Evolutionary conservation across 2,329 filamentous ascomycete genomes (phyloP), one percentile per base, ranked within the genome.

Genomic region (Hymenoscyphus fraxineus): DNA sequence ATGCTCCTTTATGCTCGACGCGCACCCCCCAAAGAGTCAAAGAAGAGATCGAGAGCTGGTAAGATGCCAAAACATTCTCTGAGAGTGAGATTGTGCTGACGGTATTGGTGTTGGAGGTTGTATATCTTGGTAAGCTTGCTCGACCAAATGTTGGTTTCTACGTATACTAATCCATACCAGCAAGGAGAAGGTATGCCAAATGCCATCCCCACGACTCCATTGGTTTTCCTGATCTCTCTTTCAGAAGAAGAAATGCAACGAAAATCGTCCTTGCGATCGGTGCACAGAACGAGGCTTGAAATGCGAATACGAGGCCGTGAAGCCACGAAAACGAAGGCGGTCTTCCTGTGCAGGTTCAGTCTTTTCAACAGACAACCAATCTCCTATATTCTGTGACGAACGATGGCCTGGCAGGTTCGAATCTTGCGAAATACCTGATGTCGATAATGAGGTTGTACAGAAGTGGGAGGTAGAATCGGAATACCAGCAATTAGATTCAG

Each of bases 1-100:
- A 86, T 87, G 85, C 76, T 87, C 70, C 75, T 87, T 56, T 87
- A 85, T 72, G 85, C 83, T n/a, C 81, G 79, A 74, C 75, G 82
- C 59, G 84, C 84, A 64, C 75, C 80, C 58, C 82, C 84, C n/a
- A 87, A 85, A 75, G 77, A 80, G 56, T 84, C 84, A 39, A 87
- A 86, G 76, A 81, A 78, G 71, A 80, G 85, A 63, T 87, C 85
- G n/a, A 79, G 84, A 77, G 81, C 82, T 73, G 83, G 83, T 86
- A 76, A 77, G 81, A 55, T 38, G 22, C 59, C 4, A 7, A 41
- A 38, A 32, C 12, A 16, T 31, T n/a, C 39, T 51, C 44, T 58
- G 22, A 40, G 31, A 6, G 13, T n/a, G 31, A 56, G 51, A 58
- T 12, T n/a, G 61, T 60, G 60, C 71, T 72, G 62, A 73, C 54